phyloP scores from a whole-genome alignment of 164 flowering plant species.

The Berberis vulgaris region DNA sequence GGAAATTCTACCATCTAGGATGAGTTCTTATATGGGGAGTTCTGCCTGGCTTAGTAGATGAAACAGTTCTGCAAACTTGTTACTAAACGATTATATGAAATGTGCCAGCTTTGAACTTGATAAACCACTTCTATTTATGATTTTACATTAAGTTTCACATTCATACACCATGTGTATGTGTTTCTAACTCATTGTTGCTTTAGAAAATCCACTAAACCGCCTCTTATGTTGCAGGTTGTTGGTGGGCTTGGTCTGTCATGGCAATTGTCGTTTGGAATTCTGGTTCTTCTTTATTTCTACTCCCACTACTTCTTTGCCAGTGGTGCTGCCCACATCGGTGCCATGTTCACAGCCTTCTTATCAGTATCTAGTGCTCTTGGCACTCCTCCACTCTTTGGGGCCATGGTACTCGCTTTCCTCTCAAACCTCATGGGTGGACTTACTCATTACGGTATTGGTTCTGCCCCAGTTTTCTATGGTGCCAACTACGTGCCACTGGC shows the following conservation, averaged over 20 bases:
- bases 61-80: no score
- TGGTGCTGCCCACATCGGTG: constrained; percentile 96
- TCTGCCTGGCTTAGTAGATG: no score
- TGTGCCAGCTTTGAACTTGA: neutral
- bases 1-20: no score
- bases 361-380: constrained; percentile 89
- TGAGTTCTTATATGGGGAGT: no score
- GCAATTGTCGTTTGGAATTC: constrained; percentile 83
- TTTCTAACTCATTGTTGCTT: neutral
- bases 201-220: neutral
- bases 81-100: neutral
- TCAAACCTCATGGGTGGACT: constrained; percentile 94
- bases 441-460: constrained; percentile 86
- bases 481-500: constrained; percentile 79
- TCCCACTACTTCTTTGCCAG: constrained; percentile 95
- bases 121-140: neutral
- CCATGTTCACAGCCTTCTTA: constrained; percentile 91
- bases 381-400: constrained; percentile 73
- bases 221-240: constrained; percentile 54
- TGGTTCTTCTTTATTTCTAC: constrained; percentile 87
- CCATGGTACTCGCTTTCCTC: constrained; percentile 75
- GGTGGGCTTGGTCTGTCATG: constrained; percentile 91
- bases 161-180: neutral
- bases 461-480: constrained; percentile 95
- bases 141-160: neutral